Base-by-base conservation (phyloP, 441 rosid species). In the Pelargonium cotyledonis region DNA sequence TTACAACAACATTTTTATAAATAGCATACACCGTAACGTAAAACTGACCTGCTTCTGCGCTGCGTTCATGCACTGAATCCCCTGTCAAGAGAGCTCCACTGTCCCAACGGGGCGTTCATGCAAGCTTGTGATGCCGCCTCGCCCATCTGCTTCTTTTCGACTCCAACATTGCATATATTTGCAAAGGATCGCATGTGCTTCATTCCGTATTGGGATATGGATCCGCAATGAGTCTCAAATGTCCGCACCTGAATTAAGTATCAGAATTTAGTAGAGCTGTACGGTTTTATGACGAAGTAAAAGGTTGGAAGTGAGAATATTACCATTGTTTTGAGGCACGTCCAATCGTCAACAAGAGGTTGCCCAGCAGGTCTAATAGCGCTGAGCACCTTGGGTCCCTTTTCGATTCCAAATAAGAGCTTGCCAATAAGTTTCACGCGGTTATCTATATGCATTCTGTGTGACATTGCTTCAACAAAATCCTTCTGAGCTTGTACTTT, bases 321-420 rank as follows among this genome's bases (percentile, higher is more conserved):
- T 87, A 91, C 97, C 90, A 83, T 67, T 63, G 77, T 78, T 82
- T 81, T 91, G 18, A 91, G 97, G 84, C 99, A 91, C 67, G 61
- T 75, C 99, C 99, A 94, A 75, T 94, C 96, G 79, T 94, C 94
- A 2, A 87, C 99, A 62, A 95, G 96, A 62, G 96, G 96, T 74
- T 83, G 80, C 10, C 96, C 94, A 62, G 89, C 78, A 46, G 90
- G 76, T 47, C 95, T 86, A 65, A 85, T 82, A 16, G 78, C 10
- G 43, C 73, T 79, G 73, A 91, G 76, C 70, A 91, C 80, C 70
- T 78, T 82, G 3, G 88, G 77, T 65, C 87, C 94, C 73, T 78
- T 81, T 44, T 80, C 76, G 38, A 89, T 83, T 67, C 97, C 99
- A 65, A 91, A 87, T 63, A 94, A 80, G 77, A 94, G 87, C 79